A percentile compares a stretch with the other conserved stretches of the same genome.
phyloP scores from a whole-genome alignment of 2,329 filamentous ascomycete genomes.

The Rhinocladiella similis region DNA sequence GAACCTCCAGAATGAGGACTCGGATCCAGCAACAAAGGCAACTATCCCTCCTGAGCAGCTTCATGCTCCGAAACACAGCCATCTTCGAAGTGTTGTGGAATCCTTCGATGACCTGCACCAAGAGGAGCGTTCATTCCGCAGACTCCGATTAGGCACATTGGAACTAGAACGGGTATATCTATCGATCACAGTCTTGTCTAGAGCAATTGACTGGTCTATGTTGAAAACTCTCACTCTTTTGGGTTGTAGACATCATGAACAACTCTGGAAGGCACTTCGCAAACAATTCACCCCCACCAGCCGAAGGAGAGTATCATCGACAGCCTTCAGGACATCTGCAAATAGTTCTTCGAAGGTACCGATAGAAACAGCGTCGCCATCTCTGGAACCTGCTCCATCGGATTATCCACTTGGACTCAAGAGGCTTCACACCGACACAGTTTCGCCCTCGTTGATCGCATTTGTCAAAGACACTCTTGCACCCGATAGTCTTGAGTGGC shows the following conservation, averaged over 20 bases:
- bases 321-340: slow-evolving; percentile 69
- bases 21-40: slow-evolving; percentile 11
- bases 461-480: slow-evolving; percentile 77
- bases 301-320: slow-evolving; percentile 37
- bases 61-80: neutral
- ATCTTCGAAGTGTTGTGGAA: slow-evolving; percentile 4
- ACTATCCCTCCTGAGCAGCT: neutral
- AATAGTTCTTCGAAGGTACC: slow-evolving; percentile 60
- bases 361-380: slow-evolving; percentile 39
- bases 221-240: slow-evolving; percentile 73
- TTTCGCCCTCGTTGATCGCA: slow-evolving; percentile 66
- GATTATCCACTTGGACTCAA: slow-evolving; percentile 68
- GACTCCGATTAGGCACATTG: slow-evolving; percentile 67
- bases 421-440: slow-evolving; percentile 72
- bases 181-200: slow-evolving; percentile 69
- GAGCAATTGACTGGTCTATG: slow-evolving; percentile 72
- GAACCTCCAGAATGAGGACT: slow-evolving; percentile 22
- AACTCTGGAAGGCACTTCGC: slow-evolving; percentile 71
- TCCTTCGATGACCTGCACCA: slow-evolving; percentile 15
- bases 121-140: slow-evolving; percentile 47
- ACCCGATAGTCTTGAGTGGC: slow-evolving; percentile 75
- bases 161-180: slow-evolving; percentile 74
- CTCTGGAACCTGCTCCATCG: slow-evolving; percentile 27
- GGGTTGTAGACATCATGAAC: slow-evolving; percentile 70
- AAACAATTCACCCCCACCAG: slow-evolving; percentile 56